phyloP scores from a whole-genome alignment of 331 rosid species.

The Acacia concinna region DNA sequence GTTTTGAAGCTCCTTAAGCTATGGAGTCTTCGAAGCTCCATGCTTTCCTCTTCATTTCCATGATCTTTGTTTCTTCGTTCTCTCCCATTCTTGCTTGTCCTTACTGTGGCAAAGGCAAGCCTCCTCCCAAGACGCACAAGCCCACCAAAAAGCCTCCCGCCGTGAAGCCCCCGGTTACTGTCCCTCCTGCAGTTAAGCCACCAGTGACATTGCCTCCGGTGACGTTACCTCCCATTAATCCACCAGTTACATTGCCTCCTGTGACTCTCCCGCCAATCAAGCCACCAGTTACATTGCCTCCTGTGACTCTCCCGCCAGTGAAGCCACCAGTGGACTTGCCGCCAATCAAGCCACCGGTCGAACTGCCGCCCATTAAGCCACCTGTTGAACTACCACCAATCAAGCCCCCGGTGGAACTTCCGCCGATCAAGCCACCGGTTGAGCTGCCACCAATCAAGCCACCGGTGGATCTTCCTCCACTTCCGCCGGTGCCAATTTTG shows the following conservation, averaged over 20 bases:
- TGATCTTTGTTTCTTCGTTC: slow-evolving; percentile 68
- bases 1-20: not conserved
- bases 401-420: not conserved
- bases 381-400: not conserved
- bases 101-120: slow-evolving; percentile 56
- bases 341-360: not conserved
- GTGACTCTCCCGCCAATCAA: slow-evolving; percentile 35
- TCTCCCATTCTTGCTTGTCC: slow-evolving; percentile 76
- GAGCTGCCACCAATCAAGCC: not conserved
- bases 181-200: not conserved
- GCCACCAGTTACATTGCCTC: slow-evolving; percentile 24
- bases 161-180: not conserved
- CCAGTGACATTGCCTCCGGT: slow-evolving; percentile 1
- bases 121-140: slow-evolving; percentile 45
- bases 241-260: slow-evolving; percentile 32
- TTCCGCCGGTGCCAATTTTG: not conserved
- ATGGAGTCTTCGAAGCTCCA: slow-evolving; percentile 71
- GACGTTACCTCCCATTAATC: too few species aligned
- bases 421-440: slow-evolving; percentile 34
- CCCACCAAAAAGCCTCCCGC: slow-evolving; percentile 37
- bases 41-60: slow-evolving; percentile 69
- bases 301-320: not conserved
- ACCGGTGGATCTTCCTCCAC: not conserved
- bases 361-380: not conserved
- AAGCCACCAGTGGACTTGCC: not conserved